Base-by-base conservation (phyloP, 1,284 basidiomycete genomes). In the Sanghuangporus weigelae region DNA sequence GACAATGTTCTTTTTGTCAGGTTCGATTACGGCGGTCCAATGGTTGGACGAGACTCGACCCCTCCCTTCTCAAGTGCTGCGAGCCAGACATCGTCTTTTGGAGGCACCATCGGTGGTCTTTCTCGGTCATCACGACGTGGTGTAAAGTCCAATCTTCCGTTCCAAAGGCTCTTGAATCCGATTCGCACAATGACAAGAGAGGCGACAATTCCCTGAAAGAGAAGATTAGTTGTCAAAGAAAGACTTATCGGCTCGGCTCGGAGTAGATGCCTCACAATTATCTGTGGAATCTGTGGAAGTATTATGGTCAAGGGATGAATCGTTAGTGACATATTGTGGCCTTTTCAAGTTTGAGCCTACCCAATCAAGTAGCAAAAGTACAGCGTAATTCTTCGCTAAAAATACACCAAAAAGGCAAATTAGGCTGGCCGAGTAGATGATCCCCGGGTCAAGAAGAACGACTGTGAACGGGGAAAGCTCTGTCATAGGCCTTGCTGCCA, bases 391-490 rank as follows among this genome's bases (percentile, higher is more conserved):
- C 4, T 19, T 5, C 11, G 4, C 48, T 11, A 21, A 50, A 14
- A 50, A n/a, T 50, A 26, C 14, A 3, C 48, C 21, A 11, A n/a
- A 16, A 21, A 50, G 14, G 48, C 48, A n/a, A 10, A 50, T 10
- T 2, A 16, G 48, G 21, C n/a, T 19, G 23, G 23, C 23, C 10
- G 21, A 50, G 21, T 50, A 50, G 11, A 21, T 19, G 12, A 50
- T 23, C 3, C 21, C 48, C 1, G 48, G 48, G 19, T 50, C 48
- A 50, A 50, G 48, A n/a, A 50, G 23, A 11, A 50, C 48, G 10
- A 50, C 71, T 8, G 80, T 76, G 54, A 86, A 80, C 21, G 85
- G 92, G 42, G 82, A 90, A 50, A 85, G 83, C 50, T 82, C 87
- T 60, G 86, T 79, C 1, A 90, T 87, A 0, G 93, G 93, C 8